These are phyloP conservation scores for Eucalyptus globulus DNA, from an alignment of 345 rosid genomes.

Conservation along the genomic window DNA sequence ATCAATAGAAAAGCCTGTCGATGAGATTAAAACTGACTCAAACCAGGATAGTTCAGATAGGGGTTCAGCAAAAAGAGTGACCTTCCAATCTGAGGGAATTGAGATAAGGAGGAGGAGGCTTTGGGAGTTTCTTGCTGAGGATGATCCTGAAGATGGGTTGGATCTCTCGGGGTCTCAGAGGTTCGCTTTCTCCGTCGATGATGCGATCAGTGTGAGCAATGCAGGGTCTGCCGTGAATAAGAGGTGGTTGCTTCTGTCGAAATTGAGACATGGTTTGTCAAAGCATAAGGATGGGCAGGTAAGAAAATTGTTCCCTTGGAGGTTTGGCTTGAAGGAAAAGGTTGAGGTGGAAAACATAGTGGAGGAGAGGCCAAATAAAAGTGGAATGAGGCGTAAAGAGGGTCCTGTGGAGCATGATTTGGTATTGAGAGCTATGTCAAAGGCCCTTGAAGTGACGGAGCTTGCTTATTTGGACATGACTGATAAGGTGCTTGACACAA, in stretches of 20 bases:
- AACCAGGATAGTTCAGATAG: conserved; percentile 10
- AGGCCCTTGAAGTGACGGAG: conserved; percentile 74
- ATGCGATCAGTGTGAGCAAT: conserved; percentile 58
- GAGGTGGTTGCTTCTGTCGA: conserved; percentile 78
- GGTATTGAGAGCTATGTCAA: conserved; percentile 78
- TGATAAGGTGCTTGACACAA: conserved; percentile 71
- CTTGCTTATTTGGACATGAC: conserved; percentile 86
- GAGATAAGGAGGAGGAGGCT: conserved; percentile 41
- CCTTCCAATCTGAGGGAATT: conserved; percentile 44
- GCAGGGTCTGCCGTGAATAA: conserved; percentile 54
- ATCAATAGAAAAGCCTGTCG: background rate
- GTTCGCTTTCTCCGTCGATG: conserved; percentile 88
- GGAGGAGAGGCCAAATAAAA: conserved; percentile 46
- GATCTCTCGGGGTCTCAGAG: conserved; percentile 94
- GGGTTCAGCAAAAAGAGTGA: conserved; percentile 25
- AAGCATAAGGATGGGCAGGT: conserved; percentile 50
- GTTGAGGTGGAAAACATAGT: conserved; percentile 36
- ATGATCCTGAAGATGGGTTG: conserved; percentile 73
- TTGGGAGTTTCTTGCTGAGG: conserved; percentile 86
- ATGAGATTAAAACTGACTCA: background rate
- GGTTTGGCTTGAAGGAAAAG: conserved; percentile 56
- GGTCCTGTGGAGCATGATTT: conserved; percentile 71
- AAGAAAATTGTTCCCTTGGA: conserved; percentile 73
- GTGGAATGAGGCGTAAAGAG: conserved; percentile 53
- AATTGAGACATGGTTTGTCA: conserved; percentile 70